Percentiles rank a stretch among this genome's conserved stretches.
Conservation (phyloP, 148 eudicot genomes). For the Nyssa sinensis region DNA sequence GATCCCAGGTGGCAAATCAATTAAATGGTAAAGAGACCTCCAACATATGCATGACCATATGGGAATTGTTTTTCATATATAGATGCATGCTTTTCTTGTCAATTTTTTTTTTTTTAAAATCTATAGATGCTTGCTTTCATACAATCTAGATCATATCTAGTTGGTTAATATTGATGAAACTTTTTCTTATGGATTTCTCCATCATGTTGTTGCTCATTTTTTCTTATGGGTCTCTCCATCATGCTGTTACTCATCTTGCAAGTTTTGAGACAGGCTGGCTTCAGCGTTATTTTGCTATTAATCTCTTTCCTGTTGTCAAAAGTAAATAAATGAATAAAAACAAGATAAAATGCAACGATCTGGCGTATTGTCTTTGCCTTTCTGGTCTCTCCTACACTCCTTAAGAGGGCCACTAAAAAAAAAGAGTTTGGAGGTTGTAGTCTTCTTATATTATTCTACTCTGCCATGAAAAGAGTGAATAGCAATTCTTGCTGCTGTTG, state of each 20-base stretch:
- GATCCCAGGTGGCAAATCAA: background rate
- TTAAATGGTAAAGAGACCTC: background rate
- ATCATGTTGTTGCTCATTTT: background rate
- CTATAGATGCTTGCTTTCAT: background rate
- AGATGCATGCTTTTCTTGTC: no score
- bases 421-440: background rate
- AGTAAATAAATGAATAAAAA: background rate
- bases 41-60: conserved; percentile 3
- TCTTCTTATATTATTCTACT: background rate
- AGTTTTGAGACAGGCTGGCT: background rate
- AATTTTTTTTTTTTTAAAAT: no score
- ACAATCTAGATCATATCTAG: background rate
- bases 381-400: background rate
- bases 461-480: no score
- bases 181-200: background rate
- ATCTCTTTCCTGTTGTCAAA: background rate
- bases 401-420: background rate
- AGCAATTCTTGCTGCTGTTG: background rate
- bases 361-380: no score
- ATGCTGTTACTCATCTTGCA: background rate
- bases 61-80: background rate
- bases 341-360: background rate
- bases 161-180: no score
- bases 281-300: background rate
- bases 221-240: no score